Base-by-base conservation (phyloP, 1,284 basidiomycete species). In the Microbotryum lychnidis-dioicae region DNA sequence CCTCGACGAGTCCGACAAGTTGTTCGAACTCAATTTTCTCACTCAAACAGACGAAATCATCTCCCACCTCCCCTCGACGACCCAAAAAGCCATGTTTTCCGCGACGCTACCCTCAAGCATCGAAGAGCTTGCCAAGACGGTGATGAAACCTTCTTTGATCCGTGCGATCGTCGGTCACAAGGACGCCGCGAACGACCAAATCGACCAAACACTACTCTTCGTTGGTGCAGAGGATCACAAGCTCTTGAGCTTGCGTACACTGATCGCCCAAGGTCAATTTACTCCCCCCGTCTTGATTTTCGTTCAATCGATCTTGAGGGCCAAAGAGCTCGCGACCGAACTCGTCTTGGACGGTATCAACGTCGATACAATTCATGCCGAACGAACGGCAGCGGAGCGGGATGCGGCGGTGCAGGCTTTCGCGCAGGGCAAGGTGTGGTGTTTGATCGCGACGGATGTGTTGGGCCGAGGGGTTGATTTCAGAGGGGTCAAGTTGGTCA, bases 401-500 rank as follows among this genome's bases (percentile, higher is more conserved):
- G 90, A 94, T 69, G 86, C 90, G 69, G 84, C 87, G 12, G 82
- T 97, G 14, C 80, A 81, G 51, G 83, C 86, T 23, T 97, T 98
- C 84, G 84, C 89, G 51, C 80, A 81, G 67, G 94, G 91, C 0
- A 82, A 87, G 70, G 87, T 89, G 64, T 97, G 92, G 92, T 83
- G 92, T 29, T 83, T 97, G 80, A 82, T 96, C 54, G 89, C 86
- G 67, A 97, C 92, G 18, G 93, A 97, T 73, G 88, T 96, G 46
- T 87, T 96, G 86, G 91, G 91, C 14, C 82, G 96, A 67, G 96
- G 94, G 5, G 93, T 98, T 84, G 94, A 98, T 74, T 97, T 98
- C 79, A 89, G 89, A 74, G 92, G 92, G 16, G 86, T 98, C 50
- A 81, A 87, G 66, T 86, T 97, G 70, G 93, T 98, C 14, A 87